Conservation (phyloP, 2,329 filamentous ascomycete genomes). For the Fusarium verrucosum region DNA sequence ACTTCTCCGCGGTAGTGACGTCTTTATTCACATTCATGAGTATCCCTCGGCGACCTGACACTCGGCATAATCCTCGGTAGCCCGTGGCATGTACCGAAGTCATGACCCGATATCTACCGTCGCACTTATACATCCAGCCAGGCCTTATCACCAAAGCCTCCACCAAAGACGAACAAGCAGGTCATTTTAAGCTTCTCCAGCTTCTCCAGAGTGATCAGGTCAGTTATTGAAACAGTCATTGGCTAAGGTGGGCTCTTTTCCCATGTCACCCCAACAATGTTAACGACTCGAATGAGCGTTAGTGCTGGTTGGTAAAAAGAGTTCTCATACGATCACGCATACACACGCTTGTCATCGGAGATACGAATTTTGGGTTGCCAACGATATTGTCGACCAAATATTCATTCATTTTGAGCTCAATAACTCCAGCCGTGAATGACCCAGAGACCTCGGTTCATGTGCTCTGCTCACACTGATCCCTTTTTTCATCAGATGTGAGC, state of each 20-base stretch:
- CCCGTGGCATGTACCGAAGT: slow-evolving; percentile 32
- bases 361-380: slow-evolving; percentile 35
- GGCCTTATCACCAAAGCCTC: slow-evolving; percentile 2
- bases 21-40: slow-evolving; percentile 22
- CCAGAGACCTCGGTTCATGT: slow-evolving; percentile 43
- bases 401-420: slow-evolving; percentile 46
- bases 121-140: slow-evolving; percentile 28
- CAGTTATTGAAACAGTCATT: not conserved
- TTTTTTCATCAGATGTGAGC: slow-evolving; percentile 36
- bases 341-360: not conserved
- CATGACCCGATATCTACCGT: slow-evolving; percentile 29
- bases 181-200: not conserved
- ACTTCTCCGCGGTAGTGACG: slow-evolving; percentile 31
- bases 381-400: slow-evolving; percentile 36
- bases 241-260: not conserved
- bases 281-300: not conserved
- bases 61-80: slow-evolving; percentile 40
- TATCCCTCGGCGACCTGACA: slow-evolving; percentile 34
- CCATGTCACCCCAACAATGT: not conserved
- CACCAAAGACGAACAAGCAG: not conserved
- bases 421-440: slow-evolving; percentile 44
- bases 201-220: not conserved
- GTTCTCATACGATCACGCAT: slow-evolving; percentile 1
- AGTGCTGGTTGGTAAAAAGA: not conserved
- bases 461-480: slow-evolving; percentile 35